Conservation (phyloP, 306 rosid species). For the Trifolium fragiferum region DNA sequence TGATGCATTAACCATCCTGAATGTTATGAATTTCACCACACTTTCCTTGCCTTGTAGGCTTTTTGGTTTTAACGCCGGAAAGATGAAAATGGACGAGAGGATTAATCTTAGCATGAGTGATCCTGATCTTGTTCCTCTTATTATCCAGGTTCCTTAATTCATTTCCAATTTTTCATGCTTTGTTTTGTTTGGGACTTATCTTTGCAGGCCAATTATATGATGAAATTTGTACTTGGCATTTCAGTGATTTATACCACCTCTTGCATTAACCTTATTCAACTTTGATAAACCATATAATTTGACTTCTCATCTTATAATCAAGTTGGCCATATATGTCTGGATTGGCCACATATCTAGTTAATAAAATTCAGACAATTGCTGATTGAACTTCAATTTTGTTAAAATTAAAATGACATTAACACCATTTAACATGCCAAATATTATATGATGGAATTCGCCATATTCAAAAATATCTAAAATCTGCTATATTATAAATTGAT, state of each 20-base stretch:
- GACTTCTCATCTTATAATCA: constrained; percentile 14
- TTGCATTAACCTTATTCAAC: constrained; percentile 27
- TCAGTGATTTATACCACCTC: constrained; percentile 23
- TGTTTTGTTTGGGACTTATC: constrained; percentile 31
- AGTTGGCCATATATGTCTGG: constrained; percentile 3
- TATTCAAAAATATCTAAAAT: not conserved
- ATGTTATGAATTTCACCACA: constrained; percentile 28
- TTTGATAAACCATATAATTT: constrained; percentile 12
- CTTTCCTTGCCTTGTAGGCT: constrained; percentile 63
- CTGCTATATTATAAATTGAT: not conserved
- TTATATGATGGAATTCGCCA: not conserved
- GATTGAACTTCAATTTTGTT: constrained; percentile 13
- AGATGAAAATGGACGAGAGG: constrained; percentile 87
- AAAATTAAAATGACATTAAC: constrained; percentile 1
- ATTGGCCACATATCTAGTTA: constrained; percentile 13
- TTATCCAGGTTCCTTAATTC: constrained; percentile 71
- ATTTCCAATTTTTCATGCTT: constrained; percentile 21
- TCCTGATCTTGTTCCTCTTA: constrained; percentile 91
- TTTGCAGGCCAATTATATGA: constrained; percentile 15
- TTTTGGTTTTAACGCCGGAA: constrained; percentile 81
- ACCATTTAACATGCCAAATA: constrained; percentile 1
- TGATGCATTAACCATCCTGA: constrained; percentile 11
- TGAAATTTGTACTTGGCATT: constrained; percentile 8
- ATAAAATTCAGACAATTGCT: constrained; percentile 21
- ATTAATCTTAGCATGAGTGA: constrained; percentile 92